Evolutionary conservation across 371 early-diverging fungal genomes (phyloP), one percentile per base, ranked within the genome.

Genomic region (Cokeromyces recurvatus): DNA sequence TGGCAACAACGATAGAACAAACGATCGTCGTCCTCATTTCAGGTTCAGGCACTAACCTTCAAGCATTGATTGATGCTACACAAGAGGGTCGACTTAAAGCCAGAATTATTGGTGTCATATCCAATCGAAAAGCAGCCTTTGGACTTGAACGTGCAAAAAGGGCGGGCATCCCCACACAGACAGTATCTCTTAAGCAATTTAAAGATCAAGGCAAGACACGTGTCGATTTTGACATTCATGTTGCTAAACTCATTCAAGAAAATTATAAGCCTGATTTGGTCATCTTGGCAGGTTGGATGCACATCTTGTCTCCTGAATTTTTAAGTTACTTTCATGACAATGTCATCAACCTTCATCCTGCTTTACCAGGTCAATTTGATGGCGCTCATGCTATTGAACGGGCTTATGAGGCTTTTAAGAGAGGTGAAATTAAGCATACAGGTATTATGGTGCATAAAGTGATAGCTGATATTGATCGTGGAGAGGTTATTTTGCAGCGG

Each of bases 381-480:
- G 98, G 98, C 29, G 92, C 94, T 0, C 81, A 90, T 50, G 96
- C 98, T 8, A 96, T 97, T 44, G 92, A 92, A 46, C 72, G 96
- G 4, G 98, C 98, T 14, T 94, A 71, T 56, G 82, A 82, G 16
- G 96, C 92, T 20, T 91, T 73, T 47, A 55, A 84, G 59, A 66
- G 78, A 45, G 93, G 92, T 8, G 62, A 81, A 43, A 88, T 93
- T 23, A 59, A 63, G 29, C 65, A 85, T 17, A 95, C 97, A 0
- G 98, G 98, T 22, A 87, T 93, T 44, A 97, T 97, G 98, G 92
- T 97, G 10, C 97, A 97, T 66, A 81, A 89, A 32, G 96, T 95
- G 22, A 94, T 96, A 53, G 84, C 92, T 0, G 93, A 89, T 55
- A 96, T 97, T 10, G 98, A 97, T 66, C 78, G 89, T 25, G 98